Percentiles rank a stretch among this genome's conserved stretches.
These are phyloP conservation scores for Peronosclerospora sorghi DNA, from an alignment of 352 stramenopile genomes.

Conservation along the genomic window DNA sequence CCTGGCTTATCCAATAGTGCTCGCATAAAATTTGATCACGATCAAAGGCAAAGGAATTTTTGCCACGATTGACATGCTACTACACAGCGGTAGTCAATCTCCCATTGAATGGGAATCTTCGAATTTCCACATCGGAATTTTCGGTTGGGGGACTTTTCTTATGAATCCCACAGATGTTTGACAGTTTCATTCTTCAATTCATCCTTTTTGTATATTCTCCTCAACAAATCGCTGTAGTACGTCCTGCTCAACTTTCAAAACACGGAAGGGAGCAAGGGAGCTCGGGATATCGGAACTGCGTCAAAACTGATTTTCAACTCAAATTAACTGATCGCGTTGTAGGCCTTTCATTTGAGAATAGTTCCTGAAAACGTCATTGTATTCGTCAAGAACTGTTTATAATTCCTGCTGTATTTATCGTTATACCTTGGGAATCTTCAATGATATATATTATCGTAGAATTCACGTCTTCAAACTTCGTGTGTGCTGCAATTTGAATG, in stretches of 20 bases:
- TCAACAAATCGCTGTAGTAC: slow-evolving; percentile 5
- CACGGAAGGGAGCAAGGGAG: slow-evolving; percentile 7
- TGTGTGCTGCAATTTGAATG: background rate
- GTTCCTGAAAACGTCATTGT: slow-evolving; percentile 8
- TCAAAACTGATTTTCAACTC: slow-evolving; percentile 15
- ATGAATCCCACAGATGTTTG: slow-evolving; percentile 14
- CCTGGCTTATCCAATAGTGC: background rate
- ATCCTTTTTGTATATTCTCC: slow-evolving; percentile 10
- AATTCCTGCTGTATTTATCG: background rate
- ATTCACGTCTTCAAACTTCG: slow-evolving; percentile 2
- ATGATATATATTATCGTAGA: slow-evolving; percentile 5
- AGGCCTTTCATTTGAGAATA: slow-evolving; percentile 3
- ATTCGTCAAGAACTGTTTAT: background rate
- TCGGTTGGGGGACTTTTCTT: slow-evolving; percentile 9
- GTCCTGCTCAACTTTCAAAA: slow-evolving; percentile 5
- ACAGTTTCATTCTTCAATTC: slow-evolving; percentile 15
- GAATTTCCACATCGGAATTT: slow-evolving; percentile 2
- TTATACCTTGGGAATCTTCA: slow-evolving; percentile 3
- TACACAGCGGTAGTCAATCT: background rate
- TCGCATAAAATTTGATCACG: slow-evolving; percentile 1
- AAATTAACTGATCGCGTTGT: slow-evolving; percentile 5
- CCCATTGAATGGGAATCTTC: slow-evolving; percentile 4
- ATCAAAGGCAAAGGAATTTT: background rate
- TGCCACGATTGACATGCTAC: background rate
- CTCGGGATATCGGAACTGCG: slow-evolving; percentile 1